Evolutionary conservation across 306 rosid genomes (phyloP).

Genomic region (Pachyrhizus erosus): DNA sequence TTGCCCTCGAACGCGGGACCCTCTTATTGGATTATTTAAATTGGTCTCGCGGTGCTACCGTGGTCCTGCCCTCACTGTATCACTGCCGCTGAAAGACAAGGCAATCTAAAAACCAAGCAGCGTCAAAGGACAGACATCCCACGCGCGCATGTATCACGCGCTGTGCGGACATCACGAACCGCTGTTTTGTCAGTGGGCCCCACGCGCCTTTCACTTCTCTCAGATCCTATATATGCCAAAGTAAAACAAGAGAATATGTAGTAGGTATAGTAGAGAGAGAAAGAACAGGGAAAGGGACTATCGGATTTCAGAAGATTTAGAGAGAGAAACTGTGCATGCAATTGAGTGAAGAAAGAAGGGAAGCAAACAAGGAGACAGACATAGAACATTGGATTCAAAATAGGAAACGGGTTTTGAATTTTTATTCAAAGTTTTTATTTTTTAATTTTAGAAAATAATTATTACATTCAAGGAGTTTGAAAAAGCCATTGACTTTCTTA

Average conservation of each 20-base stretch:
- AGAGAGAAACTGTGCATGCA: constrained; percentile 34
- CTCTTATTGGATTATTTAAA: too few species aligned
- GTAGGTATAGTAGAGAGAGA: too few species aligned
- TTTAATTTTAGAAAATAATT: neutral
- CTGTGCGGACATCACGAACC: constrained; percentile 52
- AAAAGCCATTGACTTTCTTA: constrained; percentile 43
- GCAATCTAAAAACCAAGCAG: neutral
- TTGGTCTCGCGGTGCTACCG: neutral
- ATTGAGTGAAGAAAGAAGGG: constrained; percentile 9
- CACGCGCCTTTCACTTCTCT: neutral
- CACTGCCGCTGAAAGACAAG: neutral
- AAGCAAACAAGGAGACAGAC: neutral
- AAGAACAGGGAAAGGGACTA: neutral
- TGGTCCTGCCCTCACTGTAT: neutral
- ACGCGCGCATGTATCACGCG: constrained; percentile 37
- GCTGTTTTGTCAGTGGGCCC: constrained; percentile 52
- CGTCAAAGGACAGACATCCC: constrained; percentile 1
- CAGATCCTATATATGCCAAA: constrained; percentile 9
- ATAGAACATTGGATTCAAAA: neutral
- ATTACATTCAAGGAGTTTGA: neutral
- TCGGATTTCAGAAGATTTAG: neutral
- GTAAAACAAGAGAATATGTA: neutral
- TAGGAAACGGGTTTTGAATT: neutral
- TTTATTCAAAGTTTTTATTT: neutral
- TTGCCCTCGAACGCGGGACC: neutral